Evolutionary conservation across 495 filamentous ascomycete species (phyloP).

Genomic region (Trichocladium uniseriatum): DNA sequence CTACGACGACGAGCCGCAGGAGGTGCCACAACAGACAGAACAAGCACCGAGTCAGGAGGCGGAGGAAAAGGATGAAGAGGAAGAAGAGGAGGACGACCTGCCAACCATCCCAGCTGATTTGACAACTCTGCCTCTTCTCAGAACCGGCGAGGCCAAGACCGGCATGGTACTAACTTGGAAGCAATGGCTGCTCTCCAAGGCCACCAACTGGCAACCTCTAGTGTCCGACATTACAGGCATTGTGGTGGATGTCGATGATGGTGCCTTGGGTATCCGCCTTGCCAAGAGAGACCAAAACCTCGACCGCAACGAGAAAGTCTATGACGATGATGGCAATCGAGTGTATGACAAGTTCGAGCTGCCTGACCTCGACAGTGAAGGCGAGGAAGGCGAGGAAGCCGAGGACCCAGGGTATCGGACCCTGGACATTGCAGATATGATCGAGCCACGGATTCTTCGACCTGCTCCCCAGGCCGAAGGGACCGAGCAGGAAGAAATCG

Average conservation of each 20-base stretch:
- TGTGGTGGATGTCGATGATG: conserved; percentile 41
- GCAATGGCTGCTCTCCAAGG: conserved; percentile 60
- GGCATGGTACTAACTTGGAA: conserved; percentile 76
- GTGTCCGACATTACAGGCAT: conserved; percentile 59
- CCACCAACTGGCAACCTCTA: conserved; percentile 68
- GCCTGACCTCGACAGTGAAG: conserved; percentile 32
- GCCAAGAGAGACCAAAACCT: conserved; percentile 59
- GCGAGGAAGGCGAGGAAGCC: conserved; percentile 23
- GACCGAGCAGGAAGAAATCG: too few species aligned
- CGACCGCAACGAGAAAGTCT: conserved; percentile 38
- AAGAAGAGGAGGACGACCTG: conserved; percentile 45
- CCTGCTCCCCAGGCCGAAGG: conserved; percentile 5
- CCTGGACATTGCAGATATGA: conserved; percentile 32
- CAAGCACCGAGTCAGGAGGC: conserved; percentile 5
- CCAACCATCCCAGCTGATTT: conserved; percentile 58
- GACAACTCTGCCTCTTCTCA: conserved; percentile 44
- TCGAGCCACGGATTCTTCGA: conserved; percentile 36
- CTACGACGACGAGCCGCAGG: conserved; percentile 42
- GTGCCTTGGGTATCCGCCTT: conserved; percentile 48
- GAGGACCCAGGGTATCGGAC: conserved; percentile 27
- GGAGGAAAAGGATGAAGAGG: conserved; percentile 31
- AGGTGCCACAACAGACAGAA: conserved; percentile 23
- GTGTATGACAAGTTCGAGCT: conserved; percentile 42
- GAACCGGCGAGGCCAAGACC: conserved; percentile 40
- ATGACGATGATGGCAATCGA: conserved; percentile 35